A percentile compares a stretch with the other conserved stretches of the same genome.
Conservation (phyloP, 495 filamentous ascomycete species). For the Aspergillus homomorphus region DNA sequence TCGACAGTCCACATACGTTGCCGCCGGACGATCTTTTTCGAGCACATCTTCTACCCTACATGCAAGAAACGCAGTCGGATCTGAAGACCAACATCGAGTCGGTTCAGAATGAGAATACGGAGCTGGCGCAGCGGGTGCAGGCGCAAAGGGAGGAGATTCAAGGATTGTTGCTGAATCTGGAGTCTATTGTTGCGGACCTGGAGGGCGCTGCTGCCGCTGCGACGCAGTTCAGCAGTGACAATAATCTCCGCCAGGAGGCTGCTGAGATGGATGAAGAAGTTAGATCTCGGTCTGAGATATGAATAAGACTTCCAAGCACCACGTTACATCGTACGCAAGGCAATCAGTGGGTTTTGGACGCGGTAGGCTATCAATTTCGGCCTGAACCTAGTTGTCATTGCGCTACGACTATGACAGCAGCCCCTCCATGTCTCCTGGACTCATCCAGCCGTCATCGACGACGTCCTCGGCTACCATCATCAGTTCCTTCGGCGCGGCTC, state of each 20-base stretch:
- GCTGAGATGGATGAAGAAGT: constrained; percentile 44
- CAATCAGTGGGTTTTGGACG: constrained; percentile 1
- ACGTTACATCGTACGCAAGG: not conserved
- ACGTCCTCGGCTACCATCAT: constrained; percentile 44
- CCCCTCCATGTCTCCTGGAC: constrained; percentile 33
- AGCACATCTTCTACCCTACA: constrained; percentile 68
- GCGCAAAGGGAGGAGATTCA: constrained; percentile 74
- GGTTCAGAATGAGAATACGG: constrained; percentile 61
- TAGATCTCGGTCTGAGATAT: constrained; percentile 27
- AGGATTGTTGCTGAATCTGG: constrained; percentile 58
- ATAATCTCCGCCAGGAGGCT: constrained; percentile 42
- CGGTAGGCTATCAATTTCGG: not conserved
- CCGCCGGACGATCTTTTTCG: constrained; percentile 61
- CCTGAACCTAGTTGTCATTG: constrained; percentile 1
- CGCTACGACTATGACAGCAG: constrained; percentile 31
- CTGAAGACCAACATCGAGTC: constrained; percentile 60
- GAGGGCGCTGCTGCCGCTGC: constrained; percentile 58
- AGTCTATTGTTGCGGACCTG: constrained; percentile 65
- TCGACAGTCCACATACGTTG: constrained; percentile 69
- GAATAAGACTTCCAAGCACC: constrained; percentile 1
- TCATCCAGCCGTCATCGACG: constrained; percentile 48
- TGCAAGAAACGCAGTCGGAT: constrained; percentile 56
- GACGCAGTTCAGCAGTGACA: constrained; percentile 37
- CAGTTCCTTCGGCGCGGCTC: constrained; percentile 28
- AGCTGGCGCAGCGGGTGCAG: constrained; percentile 58